Conservation (phyloP, 768 basidiomycete genomes). For the Xanthoconium stramineum region DNA sequence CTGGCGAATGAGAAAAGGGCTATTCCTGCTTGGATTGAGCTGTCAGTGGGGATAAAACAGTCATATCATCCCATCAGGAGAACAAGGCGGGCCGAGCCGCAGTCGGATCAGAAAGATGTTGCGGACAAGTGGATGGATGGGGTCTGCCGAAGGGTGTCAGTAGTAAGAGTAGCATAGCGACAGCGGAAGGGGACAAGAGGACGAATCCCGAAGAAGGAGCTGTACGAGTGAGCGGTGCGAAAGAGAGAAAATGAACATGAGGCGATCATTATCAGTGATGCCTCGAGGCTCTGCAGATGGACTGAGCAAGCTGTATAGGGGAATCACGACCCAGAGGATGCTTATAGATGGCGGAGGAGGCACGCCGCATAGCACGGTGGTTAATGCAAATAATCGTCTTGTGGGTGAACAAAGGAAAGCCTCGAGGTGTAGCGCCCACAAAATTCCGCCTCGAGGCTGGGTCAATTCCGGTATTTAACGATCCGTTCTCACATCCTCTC, state of each 20-base stretch:
- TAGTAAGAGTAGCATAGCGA: no score
- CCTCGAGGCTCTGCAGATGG: conserved; percentile 22
- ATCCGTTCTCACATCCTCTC: neutral
- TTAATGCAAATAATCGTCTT: no score
- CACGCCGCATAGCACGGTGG: neutral
- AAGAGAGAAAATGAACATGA: conserved; percentile 8
- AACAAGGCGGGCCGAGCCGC: no score
- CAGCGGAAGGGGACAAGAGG: neutral
- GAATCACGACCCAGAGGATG: conserved; percentile 6
- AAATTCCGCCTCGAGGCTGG: conserved; percentile 17
- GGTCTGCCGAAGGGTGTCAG: no score
- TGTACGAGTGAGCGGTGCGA: neutral
- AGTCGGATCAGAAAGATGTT: no score
- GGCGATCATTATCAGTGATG: conserved; percentile 27
- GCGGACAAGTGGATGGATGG: no score
- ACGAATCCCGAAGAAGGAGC: conserved; percentile 5
- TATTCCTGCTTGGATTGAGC: no score
- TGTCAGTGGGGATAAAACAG: no score
- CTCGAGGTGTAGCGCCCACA: neutral
- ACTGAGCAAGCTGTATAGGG: conserved; percentile 13
- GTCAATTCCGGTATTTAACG: neutral
- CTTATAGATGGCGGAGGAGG: neutral
- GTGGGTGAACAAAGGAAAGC: neutral
- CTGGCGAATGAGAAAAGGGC: no score
- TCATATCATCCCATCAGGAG: no score